Evolutionary conservation across 345 rosid genomes (phyloP).

Genomic region (Gossypium australe): DNA sequence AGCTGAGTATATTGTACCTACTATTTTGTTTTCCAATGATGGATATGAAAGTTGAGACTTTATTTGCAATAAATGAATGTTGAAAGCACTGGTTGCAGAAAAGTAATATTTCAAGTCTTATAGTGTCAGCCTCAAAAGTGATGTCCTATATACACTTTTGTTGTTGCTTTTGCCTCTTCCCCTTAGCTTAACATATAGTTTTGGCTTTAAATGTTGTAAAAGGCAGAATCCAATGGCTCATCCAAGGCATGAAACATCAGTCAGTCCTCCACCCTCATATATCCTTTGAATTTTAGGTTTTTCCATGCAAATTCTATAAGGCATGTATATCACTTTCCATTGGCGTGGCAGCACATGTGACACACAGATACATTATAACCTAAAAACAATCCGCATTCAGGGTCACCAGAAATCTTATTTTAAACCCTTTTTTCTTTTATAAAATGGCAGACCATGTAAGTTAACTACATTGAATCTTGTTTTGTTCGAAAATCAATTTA

Average conservation of each 20-base stretch:
- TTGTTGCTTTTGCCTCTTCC: conserved; percentile 5
- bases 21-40: too few species aligned
- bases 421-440: conserved; percentile 16
- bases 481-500: conserved; percentile 17
- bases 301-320: conserved; percentile 20
- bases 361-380: conserved; percentile 13
- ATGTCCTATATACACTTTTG: conserved; percentile 18
- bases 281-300: conserved; percentile 13
- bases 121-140: conserved; percentile 26
- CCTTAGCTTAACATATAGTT: not conserved
- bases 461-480: conserved; percentile 15
- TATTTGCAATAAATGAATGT: too few species aligned
- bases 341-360: conserved; percentile 26
- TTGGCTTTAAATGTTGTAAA: not conserved
- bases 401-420: conserved; percentile 4
- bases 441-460: conserved; percentile 31
- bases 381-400: not conserved
- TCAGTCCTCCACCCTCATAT: not conserved
- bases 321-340: conserved; percentile 23
- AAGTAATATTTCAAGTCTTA: not conserved
- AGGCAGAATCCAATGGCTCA: conserved; percentile 11
- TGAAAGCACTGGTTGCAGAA: too few species aligned
- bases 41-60: not conserved
- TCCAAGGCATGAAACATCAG: conserved; percentile 15
- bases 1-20: too few species aligned